Conservation (phyloP, 306 rosid species). For the Parietaria judaica region DNA sequence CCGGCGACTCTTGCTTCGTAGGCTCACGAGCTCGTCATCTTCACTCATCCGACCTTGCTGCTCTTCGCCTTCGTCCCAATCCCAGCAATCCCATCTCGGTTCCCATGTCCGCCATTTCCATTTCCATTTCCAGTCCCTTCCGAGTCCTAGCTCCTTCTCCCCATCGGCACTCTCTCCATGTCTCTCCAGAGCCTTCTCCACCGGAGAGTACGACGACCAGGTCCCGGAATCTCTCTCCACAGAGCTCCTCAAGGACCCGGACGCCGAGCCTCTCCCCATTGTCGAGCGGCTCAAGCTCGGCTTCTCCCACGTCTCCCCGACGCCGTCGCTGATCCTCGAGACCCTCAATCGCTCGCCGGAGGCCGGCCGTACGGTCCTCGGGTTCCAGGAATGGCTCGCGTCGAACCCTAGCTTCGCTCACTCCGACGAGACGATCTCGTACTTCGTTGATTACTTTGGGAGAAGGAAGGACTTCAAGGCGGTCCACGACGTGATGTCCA, state of each 20-base stretch:
- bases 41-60: constrained; percentile 7
- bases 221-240: constrained; percentile 40
- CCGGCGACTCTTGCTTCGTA: constrained; percentile 41
- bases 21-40: constrained; percentile 24
- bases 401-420: constrained; percentile 46
- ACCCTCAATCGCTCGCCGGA: constrained; percentile 49
- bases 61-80: constrained; percentile 9
- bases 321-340: constrained; percentile 33
- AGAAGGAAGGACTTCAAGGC: constrained; percentile 78
- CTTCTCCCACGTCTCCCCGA: constrained; percentile 60
- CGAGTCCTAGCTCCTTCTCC: not conserved
- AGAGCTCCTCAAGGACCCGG: constrained; percentile 43
- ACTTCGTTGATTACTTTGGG: constrained; percentile 55
- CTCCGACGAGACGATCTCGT: constrained; percentile 53
- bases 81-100: constrained; percentile 14
- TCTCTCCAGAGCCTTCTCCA: constrained; percentile 25
- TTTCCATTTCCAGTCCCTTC: constrained; percentile 7
- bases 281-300: constrained; percentile 47
- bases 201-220: constrained; percentile 28
- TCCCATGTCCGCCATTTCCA: constrained; percentile 23
- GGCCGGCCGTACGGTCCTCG: constrained; percentile 55
- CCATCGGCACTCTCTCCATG: constrained; percentile 3
- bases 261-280: constrained; percentile 42
- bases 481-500: constrained; percentile 39
- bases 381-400: constrained; percentile 52